These are phyloP conservation scores for Plasmodium falciparum DNA, from an alignment of 169 alveolate genomes.

Conservation along the genomic window DNA sequence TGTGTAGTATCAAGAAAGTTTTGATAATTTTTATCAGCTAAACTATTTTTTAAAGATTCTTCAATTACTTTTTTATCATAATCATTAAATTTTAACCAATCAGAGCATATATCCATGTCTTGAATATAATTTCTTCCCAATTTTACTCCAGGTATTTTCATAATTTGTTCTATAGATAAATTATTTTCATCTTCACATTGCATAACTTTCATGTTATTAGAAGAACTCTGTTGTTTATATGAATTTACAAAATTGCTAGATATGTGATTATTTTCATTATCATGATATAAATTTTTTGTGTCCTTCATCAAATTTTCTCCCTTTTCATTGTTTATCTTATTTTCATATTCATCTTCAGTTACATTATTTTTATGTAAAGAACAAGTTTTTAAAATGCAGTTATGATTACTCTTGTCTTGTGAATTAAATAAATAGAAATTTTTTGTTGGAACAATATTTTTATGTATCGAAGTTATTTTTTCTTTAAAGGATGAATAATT, in stretches of 20 bases:
- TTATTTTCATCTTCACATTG: conserved; percentile 29
- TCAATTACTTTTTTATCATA: conserved; percentile 62
- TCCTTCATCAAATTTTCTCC: conserved; percentile 16
- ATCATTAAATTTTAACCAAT: conserved; percentile 60
- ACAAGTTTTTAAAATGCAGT: conserved; percentile 26
- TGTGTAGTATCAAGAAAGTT: conserved; percentile 25
- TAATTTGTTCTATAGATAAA: conserved; percentile 29
- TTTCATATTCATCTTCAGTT: conserved; percentile 1
- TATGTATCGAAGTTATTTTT: conserved; percentile 32
- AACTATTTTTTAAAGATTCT: conserved; percentile 41
- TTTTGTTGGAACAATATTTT: conserved; percentile 7
- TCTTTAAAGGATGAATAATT: conserved; percentile 13
- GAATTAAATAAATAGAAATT: conserved; percentile 2
- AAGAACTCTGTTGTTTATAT: conserved; percentile 13
- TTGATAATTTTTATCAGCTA: conserved; percentile 25
- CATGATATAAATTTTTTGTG: conserved; percentile 9
- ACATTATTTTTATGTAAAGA: conserved; percentile 6
- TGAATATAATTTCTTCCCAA: conserved; percentile 68
- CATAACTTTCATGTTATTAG: conserved; percentile 7
- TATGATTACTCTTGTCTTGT: conserved; percentile 1
- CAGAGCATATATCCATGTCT: conserved; percentile 63
- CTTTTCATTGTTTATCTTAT: not conserved
- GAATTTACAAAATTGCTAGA: conserved; percentile 12
- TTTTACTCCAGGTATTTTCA: conserved; percentile 74
- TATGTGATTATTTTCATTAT: conserved; percentile 10